phyloP scores from a whole-genome alignment of 208 protist species.

The Wallacemonas sp. region DNA sequence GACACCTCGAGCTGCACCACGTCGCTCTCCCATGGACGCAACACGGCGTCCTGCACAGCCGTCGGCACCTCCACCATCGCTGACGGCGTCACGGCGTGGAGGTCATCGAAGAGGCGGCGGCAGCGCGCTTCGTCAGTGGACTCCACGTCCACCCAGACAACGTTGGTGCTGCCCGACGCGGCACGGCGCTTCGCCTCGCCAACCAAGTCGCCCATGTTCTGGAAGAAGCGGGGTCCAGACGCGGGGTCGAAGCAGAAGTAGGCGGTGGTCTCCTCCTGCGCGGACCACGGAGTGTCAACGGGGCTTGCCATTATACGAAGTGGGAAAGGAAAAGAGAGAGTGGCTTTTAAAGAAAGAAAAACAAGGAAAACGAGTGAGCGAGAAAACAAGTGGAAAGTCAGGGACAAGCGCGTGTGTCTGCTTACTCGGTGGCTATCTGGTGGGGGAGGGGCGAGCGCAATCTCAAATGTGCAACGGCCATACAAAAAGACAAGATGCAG shows the following conservation, averaged over 20 bases:
- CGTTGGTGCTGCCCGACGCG: not conserved
- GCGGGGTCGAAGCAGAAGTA: conserved; percentile 15
- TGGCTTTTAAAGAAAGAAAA: too few species aligned
- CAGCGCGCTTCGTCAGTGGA: conserved; percentile 32
- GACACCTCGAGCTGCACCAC: conserved; percentile 62
- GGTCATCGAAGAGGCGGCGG: conserved; percentile 28
- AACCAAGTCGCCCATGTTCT: conserved; percentile 13
- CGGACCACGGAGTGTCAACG: conserved; percentile 5
- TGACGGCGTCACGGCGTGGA: conserved; percentile 25
- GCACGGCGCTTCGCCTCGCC: not conserved
- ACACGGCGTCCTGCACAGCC: conserved; percentile 47
- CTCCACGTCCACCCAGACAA: conserved; percentile 63
- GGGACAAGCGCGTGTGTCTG: too few species aligned
- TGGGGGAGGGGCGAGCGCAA: not conserved
- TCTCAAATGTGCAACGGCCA: not conserved
- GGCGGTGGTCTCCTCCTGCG: not conserved
- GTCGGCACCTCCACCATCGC: conserved; percentile 33
- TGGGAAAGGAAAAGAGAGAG: too few species aligned
- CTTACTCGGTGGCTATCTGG: not conserved
- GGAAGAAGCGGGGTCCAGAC: conserved; percentile 9
- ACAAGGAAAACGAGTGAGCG: conserved; percentile 1
- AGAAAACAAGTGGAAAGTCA: too few species aligned
- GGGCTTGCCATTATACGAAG: not conserved
- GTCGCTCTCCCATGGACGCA: conserved; percentile 54
- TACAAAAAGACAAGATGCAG: not conserved